These are phyloP conservation scores for Boletus tylopilopsis DNA, from an alignment of 768 basidiomycete species.

Conservation along the genomic window DNA sequence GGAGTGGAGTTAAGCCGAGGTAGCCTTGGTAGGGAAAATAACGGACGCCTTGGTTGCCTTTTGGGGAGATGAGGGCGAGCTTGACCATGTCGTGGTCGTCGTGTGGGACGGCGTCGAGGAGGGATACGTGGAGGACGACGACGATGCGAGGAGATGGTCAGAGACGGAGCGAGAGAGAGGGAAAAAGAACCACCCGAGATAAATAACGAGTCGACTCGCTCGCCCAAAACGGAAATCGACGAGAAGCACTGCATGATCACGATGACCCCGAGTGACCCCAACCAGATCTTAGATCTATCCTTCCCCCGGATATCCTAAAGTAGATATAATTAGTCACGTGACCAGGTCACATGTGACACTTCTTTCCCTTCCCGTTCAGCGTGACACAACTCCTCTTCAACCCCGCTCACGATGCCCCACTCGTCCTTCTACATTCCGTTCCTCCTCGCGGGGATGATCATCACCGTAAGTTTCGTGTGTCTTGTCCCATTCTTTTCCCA, in stretches of 20 bases:
- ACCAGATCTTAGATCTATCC: slow-evolving; percentile 27
- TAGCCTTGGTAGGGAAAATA: slow-evolving; percentile 76
- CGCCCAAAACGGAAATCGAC: slow-evolving; percentile 25
- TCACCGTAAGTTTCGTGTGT: slow-evolving; percentile 52
- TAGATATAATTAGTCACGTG: slow-evolving; percentile 16
- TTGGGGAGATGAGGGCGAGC: slow-evolving; percentile 60
- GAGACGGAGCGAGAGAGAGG: slow-evolving; percentile 17
- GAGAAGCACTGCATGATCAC: slow-evolving; percentile 30
- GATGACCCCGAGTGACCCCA: slow-evolving; percentile 21
- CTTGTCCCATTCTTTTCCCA: neutral
- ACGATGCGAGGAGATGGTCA: slow-evolving; percentile 8
- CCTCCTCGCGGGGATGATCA: slow-evolving; percentile 90
- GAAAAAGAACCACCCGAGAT: slow-evolving; percentile 32
- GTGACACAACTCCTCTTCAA: slow-evolving; percentile 10
- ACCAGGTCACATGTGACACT: slow-evolving; percentile 18
- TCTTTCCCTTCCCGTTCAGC: neutral
- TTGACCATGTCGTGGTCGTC: slow-evolving; percentile 53
- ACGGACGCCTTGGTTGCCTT: slow-evolving; percentile 65
- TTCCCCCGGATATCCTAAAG: slow-evolving; percentile 2
- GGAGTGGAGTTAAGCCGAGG: slow-evolving; percentile 77
- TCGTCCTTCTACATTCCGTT: slow-evolving; percentile 65
- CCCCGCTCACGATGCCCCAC: slow-evolving; percentile 46
- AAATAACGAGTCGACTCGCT: slow-evolving; percentile 27
- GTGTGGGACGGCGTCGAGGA: slow-evolving; percentile 12
- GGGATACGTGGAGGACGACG: slow-evolving; percentile 15